phyloP scores from a whole-genome alignment of 106 monocot genomes.

The Triglochin maritima region DNA sequence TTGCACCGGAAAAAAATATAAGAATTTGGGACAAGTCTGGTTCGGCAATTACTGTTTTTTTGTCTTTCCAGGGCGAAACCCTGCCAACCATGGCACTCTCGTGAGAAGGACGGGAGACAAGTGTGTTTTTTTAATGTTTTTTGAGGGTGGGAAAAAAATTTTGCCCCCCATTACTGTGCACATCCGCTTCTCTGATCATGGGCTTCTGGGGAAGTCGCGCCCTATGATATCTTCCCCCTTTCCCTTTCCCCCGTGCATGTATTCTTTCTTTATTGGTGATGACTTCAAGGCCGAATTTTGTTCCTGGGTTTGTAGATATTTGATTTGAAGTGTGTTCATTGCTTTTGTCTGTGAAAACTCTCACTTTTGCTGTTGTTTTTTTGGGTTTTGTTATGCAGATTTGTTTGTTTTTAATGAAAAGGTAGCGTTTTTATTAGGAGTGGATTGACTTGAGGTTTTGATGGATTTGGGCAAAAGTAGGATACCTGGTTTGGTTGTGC shows the following conservation, averaged over 20 bases:
- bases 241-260: background rate
- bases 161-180: background rate
- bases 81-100: conserved; percentile 44
- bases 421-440: background rate
- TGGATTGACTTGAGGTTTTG: conserved; percentile 20
- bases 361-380: background rate
- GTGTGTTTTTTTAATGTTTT: background rate
- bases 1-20: background rate
- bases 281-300: background rate
- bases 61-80: conserved; percentile 1
- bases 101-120: conserved; percentile 30
- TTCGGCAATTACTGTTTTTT: background rate
- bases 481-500: background rate
- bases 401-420: conserved; percentile 3
- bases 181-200: background rate
- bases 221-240: background rate
- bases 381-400: conserved; percentile 12
- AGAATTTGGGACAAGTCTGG: background rate
- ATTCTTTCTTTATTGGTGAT: background rate
- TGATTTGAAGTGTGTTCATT: background rate
- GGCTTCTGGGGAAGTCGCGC: background rate
- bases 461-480: conserved; percentile 41
- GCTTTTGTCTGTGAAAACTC: background rate
- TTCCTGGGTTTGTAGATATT: background rate
- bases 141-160: background rate